Evolutionary conservation across 164 flowering plant genomes (phyloP), one percentile per base, ranked within the genome.

Genomic region (Annona cherimola): DNA sequence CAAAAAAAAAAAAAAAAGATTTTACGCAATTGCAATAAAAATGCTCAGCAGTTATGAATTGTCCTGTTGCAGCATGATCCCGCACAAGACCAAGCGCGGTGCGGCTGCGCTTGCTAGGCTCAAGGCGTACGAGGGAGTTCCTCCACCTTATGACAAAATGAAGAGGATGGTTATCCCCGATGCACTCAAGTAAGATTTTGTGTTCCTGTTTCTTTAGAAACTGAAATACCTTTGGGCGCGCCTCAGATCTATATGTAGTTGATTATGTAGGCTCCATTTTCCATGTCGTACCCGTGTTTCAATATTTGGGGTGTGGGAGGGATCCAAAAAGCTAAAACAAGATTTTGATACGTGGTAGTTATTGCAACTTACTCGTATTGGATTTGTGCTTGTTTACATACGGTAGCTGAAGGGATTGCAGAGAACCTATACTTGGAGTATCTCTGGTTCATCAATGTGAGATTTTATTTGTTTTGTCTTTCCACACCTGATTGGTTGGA

Each of bases 121-220:
- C 84, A 93, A 90, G 90, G 93, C 81, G 0, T 93, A 83, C 43
- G 96, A 89, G 76, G 98, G 98, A 1, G 67, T 93, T 16, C 96
- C 98, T 26, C 82, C 98, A 1, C 98, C 98, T 0, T 92, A 89
- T 67, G 93, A 93, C 57, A 93, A 87, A 83, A 79, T 74, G 54
- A 93, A 90, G 93, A 83, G 89, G 79, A 87, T 90, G 93, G 98
- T 91, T 26, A 82, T 93, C 61, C 98, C 98, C 59, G 96, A 93
- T 79, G 98, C 98, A 45, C 90, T 93, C 77, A 90, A 93, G 98
- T 93, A 40, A 76, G 91, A 74, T 50, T 9, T 41, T 26, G 16
- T 26, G 4, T 35, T 46, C 12, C 35, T 26, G 35, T 26, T 7
- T 16, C 57, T 46, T 46, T 46, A 9, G 14, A 50, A 16, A 50